Evolutionary conservation across 2,329 filamentous ascomycete genomes (phyloP).

Genomic region (Cordyceps militaris): DNA sequence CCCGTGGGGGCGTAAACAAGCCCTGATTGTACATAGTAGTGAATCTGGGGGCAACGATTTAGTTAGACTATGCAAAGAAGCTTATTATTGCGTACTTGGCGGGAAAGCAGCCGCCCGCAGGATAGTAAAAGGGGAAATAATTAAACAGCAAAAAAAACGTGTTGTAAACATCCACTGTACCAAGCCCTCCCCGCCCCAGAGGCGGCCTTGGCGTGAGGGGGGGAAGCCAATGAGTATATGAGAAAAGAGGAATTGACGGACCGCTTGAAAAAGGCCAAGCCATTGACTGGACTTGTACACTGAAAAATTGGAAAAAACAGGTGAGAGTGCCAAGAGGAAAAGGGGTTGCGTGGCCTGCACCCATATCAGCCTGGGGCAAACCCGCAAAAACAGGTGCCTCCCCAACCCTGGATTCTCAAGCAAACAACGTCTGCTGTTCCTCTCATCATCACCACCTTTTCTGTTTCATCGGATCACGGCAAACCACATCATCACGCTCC

Average conservation of each 20-base stretch:
- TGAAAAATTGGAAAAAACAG: background rate
- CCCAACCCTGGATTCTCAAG: background rate
- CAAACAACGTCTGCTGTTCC: background rate
- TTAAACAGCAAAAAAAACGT: background rate
- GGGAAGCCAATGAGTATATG: background rate
- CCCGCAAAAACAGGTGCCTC: constrained; percentile 7
- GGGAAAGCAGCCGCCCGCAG: background rate
- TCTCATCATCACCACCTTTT: background rate
- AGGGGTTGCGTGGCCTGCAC: constrained; percentile 1
- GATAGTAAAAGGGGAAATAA: background rate
- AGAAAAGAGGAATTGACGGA: background rate
- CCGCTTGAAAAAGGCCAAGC: background rate
- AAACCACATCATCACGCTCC: background rate
- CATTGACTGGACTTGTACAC: background rate
- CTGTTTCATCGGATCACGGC: background rate
- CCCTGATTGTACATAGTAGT: background rate
- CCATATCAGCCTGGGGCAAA: constrained; percentile 9
- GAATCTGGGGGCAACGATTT: background rate
- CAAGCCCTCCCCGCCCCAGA: background rate
- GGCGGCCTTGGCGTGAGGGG: constrained; percentile 3
- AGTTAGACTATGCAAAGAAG: constrained; percentile 8
- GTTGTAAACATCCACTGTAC: background rate
- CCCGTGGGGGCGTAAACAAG: too few relatives aligned
- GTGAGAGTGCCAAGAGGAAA: constrained; percentile 1
- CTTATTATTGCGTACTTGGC: background rate